Evolutionary conservation across 192 early-diverging fungal genomes (phyloP).

Genomic region (Kappamyces sp.): DNA sequence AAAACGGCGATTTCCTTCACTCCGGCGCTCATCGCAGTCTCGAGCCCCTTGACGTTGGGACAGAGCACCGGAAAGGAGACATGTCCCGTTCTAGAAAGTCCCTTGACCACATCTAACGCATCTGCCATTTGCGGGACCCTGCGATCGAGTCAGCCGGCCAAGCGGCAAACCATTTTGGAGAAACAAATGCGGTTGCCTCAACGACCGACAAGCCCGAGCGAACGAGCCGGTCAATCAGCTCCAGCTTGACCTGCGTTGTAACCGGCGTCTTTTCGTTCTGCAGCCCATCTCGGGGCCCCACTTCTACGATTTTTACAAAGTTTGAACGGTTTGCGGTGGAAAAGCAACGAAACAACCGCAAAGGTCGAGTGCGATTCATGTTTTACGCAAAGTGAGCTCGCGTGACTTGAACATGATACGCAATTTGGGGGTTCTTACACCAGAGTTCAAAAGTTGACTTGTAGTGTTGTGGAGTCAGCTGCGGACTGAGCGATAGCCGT

Average conservation of each 20-base stretch:
- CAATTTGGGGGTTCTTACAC: no score
- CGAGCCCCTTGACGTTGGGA: slow-evolving; percentile 81
- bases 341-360: no score
- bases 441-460: no score
- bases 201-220: slow-evolving; percentile 70
- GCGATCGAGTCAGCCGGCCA: no score
- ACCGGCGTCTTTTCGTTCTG: slow-evolving; percentile 90
- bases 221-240: slow-evolving; percentile 78
- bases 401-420: no score
- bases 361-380: no score
- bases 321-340: no score
- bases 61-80: slow-evolving; percentile 84
- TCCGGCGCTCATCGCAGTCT: slow-evolving; percentile 71
- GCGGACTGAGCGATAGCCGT: no score
- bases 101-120: slow-evolving; percentile 63
- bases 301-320: slow-evolving; percentile 85
- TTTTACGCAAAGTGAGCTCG: no score
- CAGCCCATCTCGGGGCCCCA: slow-evolving; percentile 92
- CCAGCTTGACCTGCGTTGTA: slow-evolving; percentile 74
- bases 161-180: slow-evolving; percentile 68
- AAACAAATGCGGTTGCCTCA: slow-evolving; percentile 92
- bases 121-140: slow-evolving; percentile 90
- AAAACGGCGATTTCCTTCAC: slow-evolving; percentile 90
- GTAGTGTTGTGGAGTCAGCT: no score
- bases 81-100: slow-evolving; percentile 54